Evolutionary conservation across 495 filamentous ascomycete genomes (phyloP), one percentile per base, ranked within the genome.

Genomic region (Penicillium malachiteum): DNA sequence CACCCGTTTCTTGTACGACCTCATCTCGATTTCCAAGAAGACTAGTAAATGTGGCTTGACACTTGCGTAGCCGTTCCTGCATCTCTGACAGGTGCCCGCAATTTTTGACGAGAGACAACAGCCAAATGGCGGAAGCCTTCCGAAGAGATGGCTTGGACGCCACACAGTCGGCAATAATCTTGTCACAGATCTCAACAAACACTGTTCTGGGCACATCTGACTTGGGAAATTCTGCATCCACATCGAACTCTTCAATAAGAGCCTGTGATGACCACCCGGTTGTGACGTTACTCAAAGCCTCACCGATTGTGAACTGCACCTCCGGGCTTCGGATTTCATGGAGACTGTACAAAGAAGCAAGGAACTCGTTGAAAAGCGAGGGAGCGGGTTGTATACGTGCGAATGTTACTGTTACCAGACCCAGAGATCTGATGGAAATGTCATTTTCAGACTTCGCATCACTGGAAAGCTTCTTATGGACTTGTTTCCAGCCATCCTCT

Each of bases 1-100:
- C 93, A 2, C 95, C 94, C 2, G 92, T 91, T 68, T 98, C 94
- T 68, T 97, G 94, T 7, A 97, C 91, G 42, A 97, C 80, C 65
- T 96, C 90, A 56, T 98, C 94, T 16, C 92, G 80, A 64, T 95
- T 91, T 11, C 85, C 83, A 33, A 98, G 81, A n/a, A 96, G 84
- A 13, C 85, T 77, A 73, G 92, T 88, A 70, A 98, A 98, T 4
- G 89, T 90, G 48, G 76, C 82, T 70, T 98, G 94, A 67, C 88
- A 94, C 57, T 89, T 80, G 54, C 87, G 79, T 52, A 98, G 71
- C 10, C 84, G 81, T 4, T 75, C 71, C 65, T 94, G 88, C 39
- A 96, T 78, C 56, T 89, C 82, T 17, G 73, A 68, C 14, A 87
- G 73, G 55, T 92, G 81, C 0, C 90, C 91, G 68, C 92, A 96